Percentiles rank a stretch among this genome's conserved stretches.
Evolutionary conservation across 2,329 filamentous ascomycete species (phyloP).

Genomic region (Talaromyces rugulosus): DNA sequence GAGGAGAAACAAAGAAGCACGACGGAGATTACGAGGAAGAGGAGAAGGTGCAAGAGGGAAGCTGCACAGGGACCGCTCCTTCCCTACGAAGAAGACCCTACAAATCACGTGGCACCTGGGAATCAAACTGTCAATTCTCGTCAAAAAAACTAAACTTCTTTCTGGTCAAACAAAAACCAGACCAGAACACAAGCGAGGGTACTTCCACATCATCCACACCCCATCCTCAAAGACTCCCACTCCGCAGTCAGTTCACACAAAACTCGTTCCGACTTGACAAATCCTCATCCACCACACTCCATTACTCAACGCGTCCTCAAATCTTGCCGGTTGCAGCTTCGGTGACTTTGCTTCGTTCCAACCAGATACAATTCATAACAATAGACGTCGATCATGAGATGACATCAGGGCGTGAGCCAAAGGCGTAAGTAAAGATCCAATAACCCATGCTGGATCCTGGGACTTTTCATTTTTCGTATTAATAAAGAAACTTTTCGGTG

Average conservation of each 20-base stretch:
- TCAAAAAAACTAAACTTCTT: too few species aligned
- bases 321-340: background rate
- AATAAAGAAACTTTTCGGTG: slow-evolving; percentile 17
- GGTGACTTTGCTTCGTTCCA: background rate
- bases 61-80: background rate
- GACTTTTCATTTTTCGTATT: slow-evolving; percentile 32
- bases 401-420: slow-evolving; percentile 1
- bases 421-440: background rate
- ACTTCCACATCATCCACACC: background rate
- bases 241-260: slow-evolving; percentile 2
- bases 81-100: background rate
- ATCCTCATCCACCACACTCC: slow-evolving; percentile 2
- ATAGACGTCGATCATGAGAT: slow-evolving; percentile 10
- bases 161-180: background rate
- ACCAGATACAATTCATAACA: background rate
- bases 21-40: background rate
- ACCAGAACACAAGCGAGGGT: background rate
- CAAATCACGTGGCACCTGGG: background rate
- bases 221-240: slow-evolving; percentile 6
- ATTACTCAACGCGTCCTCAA: background rate
- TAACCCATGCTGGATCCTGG: slow-evolving; percentile 23
- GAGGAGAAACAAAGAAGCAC: background rate
- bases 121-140: background rate
- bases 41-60: background rate
- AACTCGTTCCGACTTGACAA: slow-evolving; percentile 5